Conservation (phyloP, 2,329 filamentous ascomycete species). For the Fusarium xyrophilum region DNA sequence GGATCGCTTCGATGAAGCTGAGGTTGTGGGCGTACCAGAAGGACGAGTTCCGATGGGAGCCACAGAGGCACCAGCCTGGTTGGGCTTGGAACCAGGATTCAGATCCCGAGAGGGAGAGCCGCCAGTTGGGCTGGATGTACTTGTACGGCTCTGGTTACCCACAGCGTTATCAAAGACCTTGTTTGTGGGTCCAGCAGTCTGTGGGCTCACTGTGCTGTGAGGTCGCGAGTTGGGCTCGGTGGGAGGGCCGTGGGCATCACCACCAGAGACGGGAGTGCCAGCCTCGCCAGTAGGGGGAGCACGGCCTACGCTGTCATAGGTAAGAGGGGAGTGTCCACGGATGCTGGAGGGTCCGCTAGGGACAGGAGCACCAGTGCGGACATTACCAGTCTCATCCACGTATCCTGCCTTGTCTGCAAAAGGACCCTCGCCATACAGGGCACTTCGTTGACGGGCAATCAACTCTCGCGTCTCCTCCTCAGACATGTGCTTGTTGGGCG, state of each 20-base stretch:
- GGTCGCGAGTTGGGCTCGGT: conserved; percentile 67
- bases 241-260: conserved; percentile 57
- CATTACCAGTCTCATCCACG: conserved; percentile 70
- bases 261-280: conserved; percentile 50
- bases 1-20: conserved; percentile 72
- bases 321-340: conserved; percentile 80
- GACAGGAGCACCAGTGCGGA: conserved; percentile 71
- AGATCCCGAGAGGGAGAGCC: conserved; percentile 78
- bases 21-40: conserved; percentile 59
- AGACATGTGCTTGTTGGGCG: conserved; percentile 78
- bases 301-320: conserved; percentile 68
- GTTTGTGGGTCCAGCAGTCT: conserved; percentile 62
- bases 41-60: conserved; percentile 95
- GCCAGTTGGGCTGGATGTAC: conserved; percentile 80
- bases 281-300: conserved; percentile 48
- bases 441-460: conserved; percentile 93
- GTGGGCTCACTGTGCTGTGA: conserved; percentile 86
- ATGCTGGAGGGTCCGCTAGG: conserved; percentile 68
- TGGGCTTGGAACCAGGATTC: conserved; percentile 59
- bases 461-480: conserved; percentile 96
- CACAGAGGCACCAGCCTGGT: conserved; percentile 68
- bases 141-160: conserved; percentile 73
- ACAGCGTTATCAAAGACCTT: conserved; percentile 67
- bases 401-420: conserved; percentile 73
- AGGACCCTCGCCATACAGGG: conserved; percentile 81